Conservation (phyloP, 177 flowering plant species). For the Telopea speciosissima region DNA sequence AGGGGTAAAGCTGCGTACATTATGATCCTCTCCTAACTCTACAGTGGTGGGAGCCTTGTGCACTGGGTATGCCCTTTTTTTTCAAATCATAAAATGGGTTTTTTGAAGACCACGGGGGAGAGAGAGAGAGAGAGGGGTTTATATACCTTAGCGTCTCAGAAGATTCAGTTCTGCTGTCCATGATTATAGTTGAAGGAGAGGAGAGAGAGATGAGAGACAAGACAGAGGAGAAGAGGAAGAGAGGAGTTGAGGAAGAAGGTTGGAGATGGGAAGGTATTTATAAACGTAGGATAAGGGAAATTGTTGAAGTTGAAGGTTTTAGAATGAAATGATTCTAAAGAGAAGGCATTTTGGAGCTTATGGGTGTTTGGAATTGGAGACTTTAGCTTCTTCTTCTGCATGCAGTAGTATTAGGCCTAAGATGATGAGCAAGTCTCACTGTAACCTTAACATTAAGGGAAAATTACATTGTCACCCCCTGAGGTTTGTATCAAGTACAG, state of each 20-base stretch:
- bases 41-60: no score
- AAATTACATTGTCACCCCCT: no score
- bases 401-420: neutral
- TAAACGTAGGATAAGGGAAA: neutral
- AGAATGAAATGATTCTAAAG: neutral
- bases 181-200: neutral
- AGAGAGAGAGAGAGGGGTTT: neutral
- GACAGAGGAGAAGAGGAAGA: neutral
- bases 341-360: neutral
- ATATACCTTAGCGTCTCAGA: conserved; percentile 41
- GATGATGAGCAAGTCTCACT: no score
- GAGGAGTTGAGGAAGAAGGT: neutral
- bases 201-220: neutral
- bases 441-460: neutral
- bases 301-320: neutral
- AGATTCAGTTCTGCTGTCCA: conserved; percentile 31
- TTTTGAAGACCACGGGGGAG: neutral
- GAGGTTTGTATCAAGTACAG: no score
- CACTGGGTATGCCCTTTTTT: no score
- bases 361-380: neutral
- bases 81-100: no score
- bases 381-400: no score
- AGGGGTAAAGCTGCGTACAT: no score
- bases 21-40: no score
- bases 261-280: conserved; percentile 1